Base-by-base conservation (phyloP, 2,329 filamentous ascomycete genomes). In the Aspergillus sclerotialis region DNA sequence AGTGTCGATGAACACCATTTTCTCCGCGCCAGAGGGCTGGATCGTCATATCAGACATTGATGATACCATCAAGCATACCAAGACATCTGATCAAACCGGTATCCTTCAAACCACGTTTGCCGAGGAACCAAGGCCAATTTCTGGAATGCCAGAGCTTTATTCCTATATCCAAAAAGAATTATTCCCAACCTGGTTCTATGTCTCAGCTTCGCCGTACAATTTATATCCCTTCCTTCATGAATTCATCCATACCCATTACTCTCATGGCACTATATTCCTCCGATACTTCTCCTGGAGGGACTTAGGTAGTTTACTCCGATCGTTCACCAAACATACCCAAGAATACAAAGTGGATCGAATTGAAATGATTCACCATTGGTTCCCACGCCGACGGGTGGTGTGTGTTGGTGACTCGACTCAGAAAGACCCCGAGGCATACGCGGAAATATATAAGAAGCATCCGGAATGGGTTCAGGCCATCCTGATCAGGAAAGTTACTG, bases 151-250 rank as follows among this genome's bases (percentile, higher is more conserved):
- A 0, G 80, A 85, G 48, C 72, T 95, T 1, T 95, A 94, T 65
- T 63, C 67, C 14, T 70, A 80, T 36, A 69, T 94, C 8, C 67
- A 80, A 28, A 55, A 56, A 10, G 59, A 65, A 26, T 64, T 78
- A 7, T 69, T 72, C 7, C 82, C 87, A 2, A 76, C 87, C 0
- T 94, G 85, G 73, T 94, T 94, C 68, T 96, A 96, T 61, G 75
- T 96, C 30, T 93, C 86, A 0, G 89, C 90, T 0, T 94, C 88
- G 0, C 90, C 90, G 0, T 95, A 95, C 68, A 94, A 93, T 49
- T 75, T 96, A 7, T 95, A 95, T 54, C 83, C 85, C 0, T 92
- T 95, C 61, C 72, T 96, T 15, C 80, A 75, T 36, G 60, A 71
- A 1, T 96, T 96, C 63, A 72, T 87, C 23, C 65, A 80, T 35